Evolutionary conservation across 352 stramenopile species (phyloP), one percentile per base, ranked within the genome.

Genomic region (Globisporangium carolinianum): DNA sequence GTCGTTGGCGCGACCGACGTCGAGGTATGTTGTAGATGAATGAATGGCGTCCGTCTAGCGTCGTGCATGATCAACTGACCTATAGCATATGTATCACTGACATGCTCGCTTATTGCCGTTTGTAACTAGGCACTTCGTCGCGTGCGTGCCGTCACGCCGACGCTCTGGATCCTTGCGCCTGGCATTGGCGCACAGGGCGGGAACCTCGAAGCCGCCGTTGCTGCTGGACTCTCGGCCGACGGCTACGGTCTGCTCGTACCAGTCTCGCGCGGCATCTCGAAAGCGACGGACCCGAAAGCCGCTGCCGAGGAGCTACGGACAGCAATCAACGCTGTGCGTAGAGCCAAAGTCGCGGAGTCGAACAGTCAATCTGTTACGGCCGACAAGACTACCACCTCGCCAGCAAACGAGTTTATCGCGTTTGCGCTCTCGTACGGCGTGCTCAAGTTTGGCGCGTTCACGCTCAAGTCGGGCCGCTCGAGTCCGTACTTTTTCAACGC

Each of bases 401-500:
- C 58, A 7, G 89, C 98, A 70, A 88, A 81, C 62, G 87, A 98
- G 54, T 99, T 99, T 71, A 91, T 99, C 58, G 83, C 98, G 73
- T 98, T 99, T 57, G 96, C 92, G 63, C 72, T 99, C 9, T 83
- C 77, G 24, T 83, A 96, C 55, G 91, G 91, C 51, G 97, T 99
- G 55, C 84, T 99, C 37, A 97, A 98, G 66, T 99, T 99, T 70
- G 97, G 97, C 35, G 88, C 91, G 38, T 99, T 99, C 75, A 98
- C 88, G 49, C 80, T 99, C 32, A 99, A 99, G 73, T 99, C 95
- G 55, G 97, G 97, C 41, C 82, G 97, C 49, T 80, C 95, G 51
- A 98, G 91, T 37, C 97, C 97, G 24, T 99, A 99, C 79, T 99
- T 99, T 70, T 99, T 99, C 75, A 99, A 99, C 83, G 97, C 97